phyloP scores from a whole-genome alignment of 192 early-diverging fungal species.

The Entrophospora sp. region DNA sequence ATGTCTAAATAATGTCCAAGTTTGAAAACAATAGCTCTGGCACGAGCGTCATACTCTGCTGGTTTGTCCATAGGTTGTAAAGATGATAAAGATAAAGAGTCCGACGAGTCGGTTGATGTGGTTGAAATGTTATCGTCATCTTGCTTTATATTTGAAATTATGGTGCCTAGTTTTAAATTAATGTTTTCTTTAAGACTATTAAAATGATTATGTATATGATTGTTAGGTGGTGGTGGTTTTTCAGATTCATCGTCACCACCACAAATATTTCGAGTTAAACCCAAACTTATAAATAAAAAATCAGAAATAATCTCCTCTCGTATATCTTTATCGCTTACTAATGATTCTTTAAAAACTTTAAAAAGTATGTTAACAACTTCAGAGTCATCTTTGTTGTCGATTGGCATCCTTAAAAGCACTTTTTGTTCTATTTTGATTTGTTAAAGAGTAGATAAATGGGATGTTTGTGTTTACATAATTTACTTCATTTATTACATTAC shows the following conservation, averaged over 20 bases:
- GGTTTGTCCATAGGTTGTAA: constrained; percentile 15
- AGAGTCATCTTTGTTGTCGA: background rate
- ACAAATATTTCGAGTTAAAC: background rate
- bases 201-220: too few species aligned
- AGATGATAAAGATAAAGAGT: too few species aligned
- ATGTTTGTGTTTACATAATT: too few species aligned
- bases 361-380: background rate
- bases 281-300: constrained; percentile 6
- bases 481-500: background rate
- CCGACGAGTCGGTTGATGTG: background rate
- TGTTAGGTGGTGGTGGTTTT: too few species aligned
- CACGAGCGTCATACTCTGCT: constrained; percentile 42
- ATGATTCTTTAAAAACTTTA: background rate
- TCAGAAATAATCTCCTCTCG: constrained; percentile 8
- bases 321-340: background rate
- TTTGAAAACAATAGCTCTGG: constrained; percentile 35
- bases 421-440: constrained; percentile 3
- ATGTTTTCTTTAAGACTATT: background rate
- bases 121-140: background rate
- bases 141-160: background rate
- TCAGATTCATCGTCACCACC: background rate
- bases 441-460: background rate
- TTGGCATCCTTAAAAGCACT: background rate
- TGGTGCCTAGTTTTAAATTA: background rate
- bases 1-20: constrained; percentile 30